Evolutionary conservation across 1,284 basidiomycete genomes (phyloP), one percentile per base, ranked within the genome.

Genomic region (Cryptococcus maquisensis): DNA sequence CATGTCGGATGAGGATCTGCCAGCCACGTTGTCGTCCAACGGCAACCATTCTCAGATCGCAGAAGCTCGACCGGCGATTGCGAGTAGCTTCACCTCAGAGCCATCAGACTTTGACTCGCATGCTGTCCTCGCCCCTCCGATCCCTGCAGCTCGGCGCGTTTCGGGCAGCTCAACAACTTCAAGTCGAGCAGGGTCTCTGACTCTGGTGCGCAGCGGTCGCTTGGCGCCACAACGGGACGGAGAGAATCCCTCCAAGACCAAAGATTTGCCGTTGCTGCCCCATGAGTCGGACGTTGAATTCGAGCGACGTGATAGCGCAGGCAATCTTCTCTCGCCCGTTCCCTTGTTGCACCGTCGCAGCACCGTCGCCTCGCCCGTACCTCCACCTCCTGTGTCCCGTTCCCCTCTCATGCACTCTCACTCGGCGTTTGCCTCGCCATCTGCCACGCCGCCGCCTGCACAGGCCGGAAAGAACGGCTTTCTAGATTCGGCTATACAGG

Each of bases 401-500:
- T 67, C 64, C 12, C 71, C 71, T 1, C 56, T 71, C 10, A 45
- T 63, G 8, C 63, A 69, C 39, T 65, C 68, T 3, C 68, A 68
- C 20, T 66, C 68, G 2, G 59, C 58, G 3, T 57, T 66, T 38
- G 41, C 51, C 5, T 40, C 39, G 39, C 39, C 39, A 16, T 44
- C 20, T 44, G 20, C 42, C 15, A 44, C 23, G 5, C 56, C 56
- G 1, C 45, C 60, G 0, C 60, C 60, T 43, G 68, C 66, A 18
- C 47, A 51, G 15, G 67, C 73, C 1, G 15, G 68, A 72, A 32
- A 72, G 72, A 41, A 67, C 67, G 2, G 71, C 66, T 5, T 61
- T 10, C 16, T 80, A 1, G 78, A 79, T 52, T 80, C 81, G 32
- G 89, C 92, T 69, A 93, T 93, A 48, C 80, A 90, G 65, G 80